Evolutionary conservation across 2,329 filamentous ascomycete species (phyloP), one percentile per base, ranked within the genome.

Genomic region (Verticillium nonalfalfae): DNA sequence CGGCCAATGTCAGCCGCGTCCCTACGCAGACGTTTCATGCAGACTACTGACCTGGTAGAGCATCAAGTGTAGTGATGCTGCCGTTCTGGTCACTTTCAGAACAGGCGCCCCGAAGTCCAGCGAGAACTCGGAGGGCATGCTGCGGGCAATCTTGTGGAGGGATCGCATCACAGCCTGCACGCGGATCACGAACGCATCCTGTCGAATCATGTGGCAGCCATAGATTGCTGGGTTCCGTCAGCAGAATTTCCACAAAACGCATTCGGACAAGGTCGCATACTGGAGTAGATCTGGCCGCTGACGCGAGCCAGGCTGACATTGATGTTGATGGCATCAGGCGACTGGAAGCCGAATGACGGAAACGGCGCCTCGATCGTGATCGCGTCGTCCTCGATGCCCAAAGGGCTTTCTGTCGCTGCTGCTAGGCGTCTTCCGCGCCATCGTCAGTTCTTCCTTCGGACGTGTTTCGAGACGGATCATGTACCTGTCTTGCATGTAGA

Each of bases 401-500:
- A 14, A 14, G 57, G 36, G 26, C 38, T 50, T 15, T 40, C 57
- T 15, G 38, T 45, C 14, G 57, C 36, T n/a, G 33, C 57, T 15
- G 57, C 57, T 9, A 58, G 57, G 13, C 57, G 57, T n/a, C 57
- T 58, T 21, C 7, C 26, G 26, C 26, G 3, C 26, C 36, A 2
- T 45, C 21, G 9, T 58, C 57, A 58, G 31, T 26, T 14, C 9
- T n/a, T 9, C 3, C 18, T 3, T 26, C 35, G 2, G 7, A 7
- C 4, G 7, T 26, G 26, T 10, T 40, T 11, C 5, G 40, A 57
- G 10, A 18, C n/a, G 33, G 11, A 4, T 13, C 38, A 26, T 26
- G 26, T 45, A 58, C 57, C 57, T 58, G 21, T 58, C 57, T n/a
- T 58, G 57, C 57, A 58, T 58, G 57, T 58, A 58, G 7, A 58